Percentiles rank a stretch among this genome's conserved stretches.
phyloP scores from a whole-genome alignment of 1,284 basidiomycete species.

The Leccinum subspadiceum region DNA sequence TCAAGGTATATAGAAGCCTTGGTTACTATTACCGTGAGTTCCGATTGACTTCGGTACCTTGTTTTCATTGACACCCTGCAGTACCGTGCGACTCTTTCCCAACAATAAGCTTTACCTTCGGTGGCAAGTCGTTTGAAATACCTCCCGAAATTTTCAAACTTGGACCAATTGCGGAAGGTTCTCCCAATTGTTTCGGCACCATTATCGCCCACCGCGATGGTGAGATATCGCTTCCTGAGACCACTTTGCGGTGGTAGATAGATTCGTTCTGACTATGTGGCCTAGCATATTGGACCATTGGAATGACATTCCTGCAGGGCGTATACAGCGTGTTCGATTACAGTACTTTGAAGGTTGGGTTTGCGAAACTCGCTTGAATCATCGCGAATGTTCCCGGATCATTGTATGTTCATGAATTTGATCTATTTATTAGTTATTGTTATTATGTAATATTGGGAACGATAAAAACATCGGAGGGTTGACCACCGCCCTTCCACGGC shows the following conservation, averaged over 20 bases:
- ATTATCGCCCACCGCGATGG: neutral
- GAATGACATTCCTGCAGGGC: neutral
- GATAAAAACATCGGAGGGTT: too few species aligned
- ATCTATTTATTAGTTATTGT: neutral
- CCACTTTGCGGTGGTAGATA: neutral
- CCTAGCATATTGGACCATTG: neutral
- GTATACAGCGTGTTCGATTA: neutral
- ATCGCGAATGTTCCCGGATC: neutral
- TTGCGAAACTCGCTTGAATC: neutral
- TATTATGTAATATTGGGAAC: neutral
- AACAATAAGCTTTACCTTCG: neutral
- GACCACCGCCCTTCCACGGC: too few species aligned
- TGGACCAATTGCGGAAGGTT: neutral
- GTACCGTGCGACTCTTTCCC: neutral
- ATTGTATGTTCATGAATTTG: neutral
- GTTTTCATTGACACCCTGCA: neutral
- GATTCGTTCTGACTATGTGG: neutral
- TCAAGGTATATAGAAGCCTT: neutral
- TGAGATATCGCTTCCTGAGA: neutral
- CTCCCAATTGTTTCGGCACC: neutral
- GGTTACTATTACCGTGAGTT: neutral
- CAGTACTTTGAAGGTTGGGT: neutral
- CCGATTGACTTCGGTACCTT: neutral
- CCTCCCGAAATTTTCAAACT: neutral
- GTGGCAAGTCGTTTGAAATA: neutral